Percentiles rank a stretch among this genome's conserved stretches.
Evolutionary conservation across 2,329 filamentous ascomycete genomes (phyloP).

Genomic region (Cyphellophora attinorum): DNA sequence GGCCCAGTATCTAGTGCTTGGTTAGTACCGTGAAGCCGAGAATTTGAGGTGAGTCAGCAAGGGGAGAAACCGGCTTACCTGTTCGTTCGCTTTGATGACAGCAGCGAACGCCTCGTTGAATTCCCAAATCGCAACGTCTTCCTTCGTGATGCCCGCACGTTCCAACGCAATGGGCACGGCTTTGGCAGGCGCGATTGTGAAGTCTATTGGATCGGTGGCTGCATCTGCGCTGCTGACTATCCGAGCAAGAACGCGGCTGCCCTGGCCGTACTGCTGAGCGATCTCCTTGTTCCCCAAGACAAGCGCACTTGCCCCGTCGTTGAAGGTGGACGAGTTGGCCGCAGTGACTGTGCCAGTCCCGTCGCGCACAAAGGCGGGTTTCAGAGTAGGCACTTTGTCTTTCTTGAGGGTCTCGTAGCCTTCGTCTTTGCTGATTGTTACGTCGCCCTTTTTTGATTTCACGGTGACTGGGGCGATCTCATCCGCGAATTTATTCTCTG

Average conservation of each 20-base stretch:
- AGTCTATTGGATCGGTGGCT: constrained; percentile 82
- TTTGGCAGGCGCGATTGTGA: constrained; percentile 84
- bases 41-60: constrained; percentile 1
- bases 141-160: constrained; percentile 79
- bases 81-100: constrained; percentile 88
- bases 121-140: constrained; percentile 91
- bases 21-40: constrained; percentile 8
- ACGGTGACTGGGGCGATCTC: constrained; percentile 86
- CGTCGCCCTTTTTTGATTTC: constrained; percentile 73
- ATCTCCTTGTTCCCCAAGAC: constrained; percentile 74
- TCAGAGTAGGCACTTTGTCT: constrained; percentile 76
- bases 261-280: constrained; percentile 67
- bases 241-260: constrained; percentile 74
- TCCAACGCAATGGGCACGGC: constrained; percentile 84
- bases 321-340: constrained; percentile 87
- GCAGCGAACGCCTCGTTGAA: constrained; percentile 98
- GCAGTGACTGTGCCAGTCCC: constrained; percentile 87
- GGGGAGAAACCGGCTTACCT: constrained; percentile 46
- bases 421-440: constrained; percentile 71
- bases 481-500: constrained; percentile 69
- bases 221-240: constrained; percentile 84
- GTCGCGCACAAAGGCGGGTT: constrained; percentile 81
- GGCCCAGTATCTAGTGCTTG: constrained; percentile 58
- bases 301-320: constrained; percentile 85
- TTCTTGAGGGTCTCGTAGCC: constrained; percentile 78